Evolutionary conservation across 371 early-diverging fungal genomes (phyloP), one percentile per base, ranked within the genome.

Genomic region (Syncephalastrum racemosum): DNA sequence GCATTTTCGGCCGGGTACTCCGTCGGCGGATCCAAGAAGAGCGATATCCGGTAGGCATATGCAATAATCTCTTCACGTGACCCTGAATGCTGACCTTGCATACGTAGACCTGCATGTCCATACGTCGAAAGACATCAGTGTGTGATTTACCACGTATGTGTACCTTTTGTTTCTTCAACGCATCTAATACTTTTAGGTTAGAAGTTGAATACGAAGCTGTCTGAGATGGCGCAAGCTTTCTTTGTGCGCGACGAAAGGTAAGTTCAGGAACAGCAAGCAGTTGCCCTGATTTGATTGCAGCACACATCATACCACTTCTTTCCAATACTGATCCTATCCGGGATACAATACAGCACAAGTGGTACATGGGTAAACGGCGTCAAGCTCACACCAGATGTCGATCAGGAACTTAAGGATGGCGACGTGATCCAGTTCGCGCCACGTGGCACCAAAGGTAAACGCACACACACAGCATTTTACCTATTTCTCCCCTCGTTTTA

Each of bases 61-160:
- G 5, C 0, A 10, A 31, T n/a, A 31, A 2, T 2, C 2, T 10
- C 10, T 31, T 8, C 36, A 10, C 10, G 36, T 31, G 36, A 31
- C 36, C 5, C 0, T 31, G 36, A 2, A 31, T 31, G 10, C 36
- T 31, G 36, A 31, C 36, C n/a, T n/a, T 2, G 36, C 10, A 10
- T 31, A 5, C 10, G 6, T 31, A 31, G 36, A 8, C 36, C 36
- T 5, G 2, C 36, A 31, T 31, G 36, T 31, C 36, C 36, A 0
- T 8, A 25, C 0, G 23, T 56, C 19, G 46, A 46, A 1, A 4
- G 14, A n/a, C 10, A 48, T 3, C 56, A 56, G 20, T 56, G 56
- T 31, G 40, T 48, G 15, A 41, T 56, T 3, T 56, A 56, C 36
- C 6, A 10, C 8, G 51, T 50, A 50, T 5, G 58, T 50, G 10